Evolutionary conservation across 2,329 filamentous ascomycete species (phyloP), one percentile per base, ranked within the genome.

Genomic region (Diaporthe longicolla): DNA sequence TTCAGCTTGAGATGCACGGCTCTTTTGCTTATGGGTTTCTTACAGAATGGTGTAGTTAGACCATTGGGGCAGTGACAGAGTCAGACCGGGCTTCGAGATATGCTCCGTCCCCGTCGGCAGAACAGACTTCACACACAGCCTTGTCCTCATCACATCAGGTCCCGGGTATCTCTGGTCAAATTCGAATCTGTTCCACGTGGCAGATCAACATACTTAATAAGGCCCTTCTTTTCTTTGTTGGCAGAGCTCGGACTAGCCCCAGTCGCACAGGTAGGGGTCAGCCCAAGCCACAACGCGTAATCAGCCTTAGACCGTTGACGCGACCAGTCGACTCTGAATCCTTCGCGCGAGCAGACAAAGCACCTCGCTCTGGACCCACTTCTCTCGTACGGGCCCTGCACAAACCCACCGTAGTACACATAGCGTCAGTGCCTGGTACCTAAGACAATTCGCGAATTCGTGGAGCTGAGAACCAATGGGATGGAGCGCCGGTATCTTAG

Each of bases 271-370:
- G 13, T 43, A 43, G 48, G 11, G 48, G 52, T 35, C 13, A 43
- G 40, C 37, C 63, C 63, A 68, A 68, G 63, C 63, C 63, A 68
- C 63, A 68, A 29, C 40, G n/a, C 63, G 63, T 68, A 68, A 54
- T 52, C 63, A 21, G 9, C n/a, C 29, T 17, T 24, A 21, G 13
- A 9, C 15, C 32, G 19, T 19, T 15, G 19, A n/a, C 29, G n/a
- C 45, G 45, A 43, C 40, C 40, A 43, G 13, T 43, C 40, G 40
- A 54, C 45, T 26, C 63, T 52, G 19, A 5, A 52, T 68, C 63
- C 63, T 68, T 68, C 63, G 63, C 13, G 32, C 21, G 17, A 68
- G 21, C 52, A 68, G 40, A 15, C 15, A 40, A 43, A 17, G 29
- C 13, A 21, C 21, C 26, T 68, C 63, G 63, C n/a, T 54, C 48